Evolutionary conservation across 129 eudicot genomes (phyloP).

Genomic region (Oenanthe sinensis): DNA sequence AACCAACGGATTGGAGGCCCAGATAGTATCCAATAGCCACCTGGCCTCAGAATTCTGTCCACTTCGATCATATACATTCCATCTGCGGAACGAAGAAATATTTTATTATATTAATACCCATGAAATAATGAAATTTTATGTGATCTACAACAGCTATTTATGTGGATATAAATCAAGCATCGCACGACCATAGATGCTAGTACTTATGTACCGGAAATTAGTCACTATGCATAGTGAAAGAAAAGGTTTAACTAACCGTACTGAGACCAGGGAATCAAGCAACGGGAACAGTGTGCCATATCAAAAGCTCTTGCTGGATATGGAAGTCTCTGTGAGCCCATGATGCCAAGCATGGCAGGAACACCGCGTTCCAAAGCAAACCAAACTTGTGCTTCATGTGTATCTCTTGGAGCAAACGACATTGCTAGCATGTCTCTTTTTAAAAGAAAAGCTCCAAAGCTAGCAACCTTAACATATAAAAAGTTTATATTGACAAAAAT

Average conservation of each 20-base stretch:
- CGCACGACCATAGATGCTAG: neutral
- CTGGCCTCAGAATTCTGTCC: slow-evolving; percentile 85
- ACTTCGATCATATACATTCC: slow-evolving; percentile 84
- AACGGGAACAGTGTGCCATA: slow-evolving; percentile 98
- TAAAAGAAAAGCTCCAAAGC: slow-evolving; percentile 88
- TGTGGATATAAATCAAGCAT: neutral
- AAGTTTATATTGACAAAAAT: neutral
- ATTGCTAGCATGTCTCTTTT: slow-evolving; percentile 83
- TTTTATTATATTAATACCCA: neutral
- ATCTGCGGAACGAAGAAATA: slow-evolving; percentile 23
- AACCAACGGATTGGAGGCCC: slow-evolving; percentile 91
- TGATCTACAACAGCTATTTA: neutral
- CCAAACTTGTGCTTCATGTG: slow-evolving; percentile 99
- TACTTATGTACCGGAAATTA: neutral
- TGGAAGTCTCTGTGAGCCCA: slow-evolving; percentile 87
- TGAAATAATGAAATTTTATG: neutral
- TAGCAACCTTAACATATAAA: slow-evolving; percentile 60
- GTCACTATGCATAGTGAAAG: neutral
- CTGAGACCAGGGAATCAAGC: slow-evolving; percentile 82
- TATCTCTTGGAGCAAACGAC: slow-evolving; percentile 99
- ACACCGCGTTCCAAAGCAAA: slow-evolving; percentile 95
- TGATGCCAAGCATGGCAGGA: slow-evolving; percentile 85
- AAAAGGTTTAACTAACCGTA: slow-evolving; percentile 31
- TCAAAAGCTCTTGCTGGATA: slow-evolving; percentile 94
- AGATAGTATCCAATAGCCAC: slow-evolving; percentile 95